These are phyloP conservation scores for Agaricus subrufescens DNA, from an alignment of 768 basidiomycete species.

Conservation along the genomic window DNA sequence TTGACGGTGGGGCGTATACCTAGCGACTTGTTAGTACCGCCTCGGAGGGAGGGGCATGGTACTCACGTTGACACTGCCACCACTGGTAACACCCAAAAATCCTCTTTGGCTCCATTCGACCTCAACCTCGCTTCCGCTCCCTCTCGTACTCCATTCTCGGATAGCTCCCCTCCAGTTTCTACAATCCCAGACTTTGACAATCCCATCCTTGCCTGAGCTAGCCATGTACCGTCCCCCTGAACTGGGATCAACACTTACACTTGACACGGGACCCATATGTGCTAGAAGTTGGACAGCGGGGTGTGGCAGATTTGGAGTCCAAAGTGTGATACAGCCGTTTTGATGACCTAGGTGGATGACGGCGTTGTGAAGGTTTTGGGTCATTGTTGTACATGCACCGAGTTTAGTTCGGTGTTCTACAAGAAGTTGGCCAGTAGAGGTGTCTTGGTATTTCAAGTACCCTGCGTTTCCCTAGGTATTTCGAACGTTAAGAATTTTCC, in stretches of 20 bases:
- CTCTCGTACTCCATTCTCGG: slow-evolving; percentile 68
- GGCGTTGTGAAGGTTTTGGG: slow-evolving; percentile 90
- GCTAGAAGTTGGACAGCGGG: slow-evolving; percentile 83
- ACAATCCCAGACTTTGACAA: slow-evolving; percentile 95
- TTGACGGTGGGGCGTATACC: slow-evolving; percentile 70
- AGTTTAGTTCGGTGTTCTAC: slow-evolving; percentile 88
- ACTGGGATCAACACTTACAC: slow-evolving; percentile 77
- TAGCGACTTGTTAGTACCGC: slow-evolving; percentile 22
- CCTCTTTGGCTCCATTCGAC: slow-evolving; percentile 87
- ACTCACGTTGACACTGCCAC: slow-evolving; percentile 79
- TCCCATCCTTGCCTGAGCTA: slow-evolving; percentile 82
- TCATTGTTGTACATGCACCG: slow-evolving; percentile 79
- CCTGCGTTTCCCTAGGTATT: slow-evolving; percentile 72
- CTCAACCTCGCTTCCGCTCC: slow-evolving; percentile 51
- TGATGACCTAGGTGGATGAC: slow-evolving; percentile 93
- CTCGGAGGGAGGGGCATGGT: neutral
- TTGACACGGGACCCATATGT: slow-evolving; percentile 82
- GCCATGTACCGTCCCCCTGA: slow-evolving; percentile 88
- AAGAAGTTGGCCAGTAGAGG: slow-evolving; percentile 85
- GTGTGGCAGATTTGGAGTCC: slow-evolving; percentile 92
- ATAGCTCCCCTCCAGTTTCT: slow-evolving; percentile 92
- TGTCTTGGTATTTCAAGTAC: slow-evolving; percentile 94
- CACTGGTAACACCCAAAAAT: slow-evolving; percentile 72
- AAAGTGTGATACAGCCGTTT: slow-evolving; percentile 92
- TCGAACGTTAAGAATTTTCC: neutral